These are phyloP conservation scores for Quercus bicolor DNA, from an alignment of 306 rosid genomes.

Conservation along the genomic window DNA sequence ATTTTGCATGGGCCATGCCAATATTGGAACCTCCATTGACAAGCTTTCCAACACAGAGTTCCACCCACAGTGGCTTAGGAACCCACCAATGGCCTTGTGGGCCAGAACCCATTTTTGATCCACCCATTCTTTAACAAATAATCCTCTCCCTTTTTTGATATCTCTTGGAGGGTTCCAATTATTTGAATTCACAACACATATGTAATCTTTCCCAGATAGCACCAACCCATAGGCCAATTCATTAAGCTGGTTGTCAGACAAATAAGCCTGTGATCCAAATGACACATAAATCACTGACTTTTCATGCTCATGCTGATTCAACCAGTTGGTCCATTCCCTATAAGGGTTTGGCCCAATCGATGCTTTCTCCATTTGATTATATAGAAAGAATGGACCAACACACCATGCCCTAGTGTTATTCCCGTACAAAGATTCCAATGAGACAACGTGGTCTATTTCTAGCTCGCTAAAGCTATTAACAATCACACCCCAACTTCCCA, in stretches of 20 bases:
- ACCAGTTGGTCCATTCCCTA: not conserved
- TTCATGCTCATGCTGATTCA: not conserved
- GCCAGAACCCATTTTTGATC: constrained; percentile 21
- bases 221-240: constrained; percentile 34
- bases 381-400: constrained; percentile 24
- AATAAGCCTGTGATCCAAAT: constrained; percentile 26
- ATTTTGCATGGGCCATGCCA: constrained; percentile 34
- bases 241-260: constrained; percentile 27
- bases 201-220: constrained; percentile 16
- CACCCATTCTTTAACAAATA: constrained; percentile 25
- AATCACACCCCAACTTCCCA: constrained; percentile 27
- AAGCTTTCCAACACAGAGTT: constrained; percentile 35
- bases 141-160: not conserved
- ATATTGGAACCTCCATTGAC: constrained; percentile 26
- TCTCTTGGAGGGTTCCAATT: constrained; percentile 22
- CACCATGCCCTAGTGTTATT: constrained; percentile 21
- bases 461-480: constrained; percentile 30
- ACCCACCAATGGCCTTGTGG: constrained; percentile 28
- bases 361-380: constrained; percentile 4
- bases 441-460: constrained; percentile 10
- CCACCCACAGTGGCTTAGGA: constrained; percentile 42
- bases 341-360: not conserved
- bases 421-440: constrained; percentile 15
- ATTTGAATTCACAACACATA: constrained; percentile 25
- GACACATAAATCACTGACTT: constrained; percentile 29